Evolutionary conservation across 1,284 basidiomycete genomes (phyloP).

Genomic region (Tilletia setariae): DNA sequence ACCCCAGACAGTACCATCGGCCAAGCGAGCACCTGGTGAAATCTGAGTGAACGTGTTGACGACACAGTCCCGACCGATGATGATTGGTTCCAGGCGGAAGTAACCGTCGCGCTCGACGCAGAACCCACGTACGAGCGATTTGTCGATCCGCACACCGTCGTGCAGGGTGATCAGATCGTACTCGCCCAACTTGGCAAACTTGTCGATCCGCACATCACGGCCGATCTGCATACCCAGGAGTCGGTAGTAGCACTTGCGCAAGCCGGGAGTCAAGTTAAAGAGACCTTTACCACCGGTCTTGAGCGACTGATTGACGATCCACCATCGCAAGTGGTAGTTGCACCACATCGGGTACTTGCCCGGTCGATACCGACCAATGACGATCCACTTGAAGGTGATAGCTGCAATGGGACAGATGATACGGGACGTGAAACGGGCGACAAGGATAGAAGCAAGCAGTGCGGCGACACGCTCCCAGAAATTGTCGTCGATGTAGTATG

Average conservation of each 20-base stretch:
- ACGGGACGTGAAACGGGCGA: slow-evolving; percentile 51
- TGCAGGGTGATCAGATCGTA: slow-evolving; percentile 54
- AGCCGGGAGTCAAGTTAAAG: slow-evolving; percentile 45
- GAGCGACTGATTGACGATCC: slow-evolving; percentile 55
- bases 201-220: slow-evolving; percentile 49
- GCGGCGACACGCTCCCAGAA: slow-evolving; percentile 54
- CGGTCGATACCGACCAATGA: slow-evolving; percentile 51
- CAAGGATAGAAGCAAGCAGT: slow-evolving; percentile 47
- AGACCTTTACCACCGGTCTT: slow-evolving; percentile 51
- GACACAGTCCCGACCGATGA: slow-evolving; percentile 53
- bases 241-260: slow-evolving; percentile 51
- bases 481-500: slow-evolving; percentile 52
- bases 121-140: slow-evolving; percentile 52
- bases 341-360: slow-evolving; percentile 55
- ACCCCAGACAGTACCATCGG: slow-evolving; percentile 53
- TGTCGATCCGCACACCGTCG: slow-evolving; percentile 52
- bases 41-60: slow-evolving; percentile 54
- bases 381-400: slow-evolving; percentile 54
- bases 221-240: slow-evolving; percentile 53
- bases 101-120: slow-evolving; percentile 54
- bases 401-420: slow-evolving; percentile 53
- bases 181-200: slow-evolving; percentile 47
- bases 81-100: slow-evolving; percentile 53
- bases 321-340: slow-evolving; percentile 55
- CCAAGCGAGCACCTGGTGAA: slow-evolving; percentile 51